These are phyloP conservation scores for Colletotrichum acutatum DNA, from an alignment of 2,329 filamentous ascomycete species.

Conservation along the genomic window DNA sequence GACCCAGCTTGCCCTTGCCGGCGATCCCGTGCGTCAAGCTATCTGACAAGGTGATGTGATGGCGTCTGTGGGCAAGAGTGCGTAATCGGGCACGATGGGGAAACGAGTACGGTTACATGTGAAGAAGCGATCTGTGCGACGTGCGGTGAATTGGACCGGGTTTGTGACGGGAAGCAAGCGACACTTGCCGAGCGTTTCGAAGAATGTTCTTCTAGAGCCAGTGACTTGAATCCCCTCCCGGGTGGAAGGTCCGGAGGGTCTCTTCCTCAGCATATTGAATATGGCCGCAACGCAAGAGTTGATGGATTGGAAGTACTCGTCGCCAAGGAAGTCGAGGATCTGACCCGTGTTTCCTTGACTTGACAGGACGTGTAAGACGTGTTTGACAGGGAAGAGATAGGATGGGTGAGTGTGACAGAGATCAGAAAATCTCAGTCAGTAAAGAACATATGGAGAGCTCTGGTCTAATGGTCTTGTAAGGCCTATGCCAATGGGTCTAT, in stretches of 20 bases:
- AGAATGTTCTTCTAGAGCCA: conserved; percentile 4
- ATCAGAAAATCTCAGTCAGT: conserved; percentile 20
- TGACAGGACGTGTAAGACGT: conserved; percentile 26
- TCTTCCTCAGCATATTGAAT: background rate
- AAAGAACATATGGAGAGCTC: conserved; percentile 1
- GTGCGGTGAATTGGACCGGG: conserved; percentile 8
- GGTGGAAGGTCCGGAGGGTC: background rate
- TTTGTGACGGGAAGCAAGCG: conserved; percentile 2
- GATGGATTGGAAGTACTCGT: background rate
- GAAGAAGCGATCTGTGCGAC: conserved; percentile 27
- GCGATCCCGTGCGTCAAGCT: background rate
- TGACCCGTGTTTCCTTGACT: conserved; percentile 19
- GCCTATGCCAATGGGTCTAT: background rate
- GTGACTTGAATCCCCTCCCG: background rate
- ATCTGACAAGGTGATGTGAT: conserved; percentile 2
- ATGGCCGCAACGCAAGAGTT: background rate
- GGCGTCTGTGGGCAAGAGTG: conserved; percentile 4
- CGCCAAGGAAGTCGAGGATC: conserved; percentile 7
- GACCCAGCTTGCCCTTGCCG: too few species aligned
- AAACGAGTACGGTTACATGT: conserved; percentile 24
- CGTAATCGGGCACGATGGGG: conserved; percentile 9
- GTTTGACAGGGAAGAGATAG: conserved; percentile 13
- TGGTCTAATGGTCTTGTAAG: conserved; percentile 14
- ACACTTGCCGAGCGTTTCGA: conserved; percentile 16
- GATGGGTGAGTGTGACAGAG: conserved; percentile 2